Percentiles rank a stretch among this genome's conserved stretches.
Conservation (phyloP, 257 asterid species). For the Solanum appendiculatum region DNA sequence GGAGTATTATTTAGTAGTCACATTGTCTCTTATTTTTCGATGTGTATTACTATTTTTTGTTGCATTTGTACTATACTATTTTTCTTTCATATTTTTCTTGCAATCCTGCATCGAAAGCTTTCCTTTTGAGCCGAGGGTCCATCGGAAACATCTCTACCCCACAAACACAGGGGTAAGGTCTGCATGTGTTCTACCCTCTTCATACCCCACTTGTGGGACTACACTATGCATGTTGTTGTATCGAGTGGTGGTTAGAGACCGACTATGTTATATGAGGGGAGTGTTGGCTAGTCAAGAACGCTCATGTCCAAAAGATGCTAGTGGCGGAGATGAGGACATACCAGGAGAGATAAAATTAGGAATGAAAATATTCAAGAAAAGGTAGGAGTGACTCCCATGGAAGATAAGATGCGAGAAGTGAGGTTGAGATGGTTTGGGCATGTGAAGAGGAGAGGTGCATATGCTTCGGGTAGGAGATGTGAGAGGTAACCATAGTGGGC, state of each 20-base stretch:
- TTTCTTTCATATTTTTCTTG: background rate
- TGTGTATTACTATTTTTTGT: background rate
- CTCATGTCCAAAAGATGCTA: background rate
- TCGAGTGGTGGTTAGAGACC: background rate
- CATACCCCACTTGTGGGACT: background rate
- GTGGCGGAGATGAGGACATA: background rate
- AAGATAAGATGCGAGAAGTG: background rate
- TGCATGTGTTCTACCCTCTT: background rate
- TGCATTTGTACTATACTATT: background rate
- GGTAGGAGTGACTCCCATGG: background rate
- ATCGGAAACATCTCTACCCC: background rate
- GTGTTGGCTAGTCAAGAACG: background rate
- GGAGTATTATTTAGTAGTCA: background rate
- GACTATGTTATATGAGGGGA: background rate
- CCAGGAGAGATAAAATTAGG: background rate
- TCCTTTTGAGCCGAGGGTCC: background rate
- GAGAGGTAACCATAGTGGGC: background rate
- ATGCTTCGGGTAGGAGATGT: background rate
- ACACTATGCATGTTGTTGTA: background rate
- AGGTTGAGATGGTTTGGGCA: background rate
- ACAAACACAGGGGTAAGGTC: background rate
- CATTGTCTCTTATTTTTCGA: background rate
- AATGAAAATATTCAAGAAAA: background rate
- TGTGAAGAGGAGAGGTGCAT: background rate
- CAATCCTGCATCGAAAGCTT: background rate